phyloP scores from a whole-genome alignment of 2,329 filamentous ascomycete genomes.

The Hypomyces rosellus region DNA sequence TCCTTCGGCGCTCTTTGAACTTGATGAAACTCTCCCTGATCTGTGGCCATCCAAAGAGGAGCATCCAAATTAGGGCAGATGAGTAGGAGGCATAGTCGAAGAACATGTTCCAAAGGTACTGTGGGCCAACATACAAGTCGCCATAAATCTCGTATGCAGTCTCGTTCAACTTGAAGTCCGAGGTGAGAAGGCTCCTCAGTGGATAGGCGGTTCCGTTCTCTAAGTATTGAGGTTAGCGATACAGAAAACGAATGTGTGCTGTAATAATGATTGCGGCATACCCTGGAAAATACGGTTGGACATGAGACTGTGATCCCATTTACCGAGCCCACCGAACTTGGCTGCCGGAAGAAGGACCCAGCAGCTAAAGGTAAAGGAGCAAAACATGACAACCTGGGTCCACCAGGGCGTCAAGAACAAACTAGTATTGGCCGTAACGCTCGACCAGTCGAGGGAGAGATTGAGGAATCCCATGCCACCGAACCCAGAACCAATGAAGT shows the following conservation, averaged over 20 bases:
- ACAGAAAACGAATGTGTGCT: background rate
- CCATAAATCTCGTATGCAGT: slow-evolving; percentile 43
- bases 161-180: slow-evolving; percentile 38
- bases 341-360: slow-evolving; percentile 54
- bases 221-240: slow-evolving; percentile 4
- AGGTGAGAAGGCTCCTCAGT: slow-evolving; percentile 26
- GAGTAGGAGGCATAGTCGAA: slow-evolving; percentile 55
- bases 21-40: slow-evolving; percentile 40
- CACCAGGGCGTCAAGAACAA: slow-evolving; percentile 53
- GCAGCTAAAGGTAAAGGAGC: slow-evolving; percentile 48
- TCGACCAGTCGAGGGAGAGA: slow-evolving; percentile 55
- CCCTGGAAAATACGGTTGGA: slow-evolving; percentile 47
- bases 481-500: slow-evolving; percentile 55
- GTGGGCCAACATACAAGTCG: slow-evolving; percentile 50
- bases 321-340: slow-evolving; percentile 50
- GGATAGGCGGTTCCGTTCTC: slow-evolving; percentile 31
- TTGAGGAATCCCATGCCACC: slow-evolving; percentile 58
- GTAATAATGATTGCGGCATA: slow-evolving; percentile 8
- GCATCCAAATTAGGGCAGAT: slow-evolving; percentile 53
- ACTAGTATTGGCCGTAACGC: slow-evolving; percentile 46
- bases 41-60: slow-evolving; percentile 46
- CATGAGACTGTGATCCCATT: slow-evolving; percentile 49
- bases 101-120: slow-evolving; percentile 52
- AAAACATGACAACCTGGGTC: slow-evolving; percentile 51
- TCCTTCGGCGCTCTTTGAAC: slow-evolving; percentile 30